These are phyloP conservation scores for Amylostereum chailletii DNA, from an alignment of 1,284 basidiomycete genomes.

Conservation along the genomic window DNA sequence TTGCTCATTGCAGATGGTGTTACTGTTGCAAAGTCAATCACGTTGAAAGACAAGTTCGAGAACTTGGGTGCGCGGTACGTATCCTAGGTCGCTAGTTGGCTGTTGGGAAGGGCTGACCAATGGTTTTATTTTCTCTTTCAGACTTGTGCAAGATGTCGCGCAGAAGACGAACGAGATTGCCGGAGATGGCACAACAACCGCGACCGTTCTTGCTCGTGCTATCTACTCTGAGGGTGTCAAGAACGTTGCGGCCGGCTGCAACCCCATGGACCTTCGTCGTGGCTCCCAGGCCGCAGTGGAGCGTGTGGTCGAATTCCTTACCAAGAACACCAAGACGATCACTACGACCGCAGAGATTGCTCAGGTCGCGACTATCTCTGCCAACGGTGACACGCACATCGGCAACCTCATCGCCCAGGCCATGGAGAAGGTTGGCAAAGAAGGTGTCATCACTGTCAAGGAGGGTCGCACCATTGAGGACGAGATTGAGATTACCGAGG, in stretches of 20 bases:
- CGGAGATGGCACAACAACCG: slow-evolving; percentile 97
- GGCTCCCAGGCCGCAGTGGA: slow-evolving; percentile 96
- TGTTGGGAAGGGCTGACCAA: not conserved
- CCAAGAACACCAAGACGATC: slow-evolving; percentile 87
- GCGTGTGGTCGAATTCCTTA: slow-evolving; percentile 88
- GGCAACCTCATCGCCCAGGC: slow-evolving; percentile 97
- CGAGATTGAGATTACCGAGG: slow-evolving; percentile 98
- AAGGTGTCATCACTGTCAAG: slow-evolving; percentile 99
- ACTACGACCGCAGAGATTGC: slow-evolving; percentile 98
- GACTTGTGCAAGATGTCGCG: slow-evolving; percentile 92
- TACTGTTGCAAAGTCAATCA: slow-evolving; percentile 93
- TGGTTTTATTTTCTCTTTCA: slow-evolving; percentile 20
- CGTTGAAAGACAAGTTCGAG: slow-evolving; percentile 97
- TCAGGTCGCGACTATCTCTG: slow-evolving; percentile 96
- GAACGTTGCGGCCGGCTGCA: slow-evolving; percentile 98
- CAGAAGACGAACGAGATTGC: slow-evolving; percentile 96
- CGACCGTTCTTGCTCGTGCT: slow-evolving; percentile 92
- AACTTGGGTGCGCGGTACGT: slow-evolving; percentile 93
- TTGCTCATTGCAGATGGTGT: slow-evolving; percentile 70
- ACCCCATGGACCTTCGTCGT: slow-evolving; percentile 98
- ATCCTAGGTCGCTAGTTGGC: slow-evolving; percentile 1
- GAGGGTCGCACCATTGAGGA: slow-evolving; percentile 97
- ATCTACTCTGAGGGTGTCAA: slow-evolving; percentile 99
- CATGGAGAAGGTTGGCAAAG: slow-evolving; percentile 99
- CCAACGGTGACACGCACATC: slow-evolving; percentile 92